Conservation (phyloP, 78 protist species). For the Dictyostelium firmibasis region DNA sequence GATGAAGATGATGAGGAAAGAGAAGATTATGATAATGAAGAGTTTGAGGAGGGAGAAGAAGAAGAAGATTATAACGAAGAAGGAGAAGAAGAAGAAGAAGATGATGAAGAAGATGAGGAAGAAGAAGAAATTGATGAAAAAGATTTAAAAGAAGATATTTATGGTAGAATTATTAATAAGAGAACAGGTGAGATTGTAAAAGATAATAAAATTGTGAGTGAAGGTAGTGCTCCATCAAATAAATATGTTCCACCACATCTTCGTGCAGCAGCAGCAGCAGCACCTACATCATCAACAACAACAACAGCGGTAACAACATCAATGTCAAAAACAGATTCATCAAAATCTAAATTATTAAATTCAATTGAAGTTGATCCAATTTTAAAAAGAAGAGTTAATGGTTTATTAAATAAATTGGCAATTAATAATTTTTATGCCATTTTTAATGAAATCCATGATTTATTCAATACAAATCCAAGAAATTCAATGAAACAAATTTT, state of each 20-base stretch:
- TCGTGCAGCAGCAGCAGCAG: not conserved
- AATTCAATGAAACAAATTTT: constrained; percentile 30
- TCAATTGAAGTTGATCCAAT: not conserved
- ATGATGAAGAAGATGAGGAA: not conserved
- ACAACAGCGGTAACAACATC: not conserved
- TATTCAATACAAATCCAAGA: constrained; percentile 64
- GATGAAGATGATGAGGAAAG: not conserved
- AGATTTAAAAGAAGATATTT: constrained; percentile 55
- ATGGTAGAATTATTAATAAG: constrained; percentile 69
- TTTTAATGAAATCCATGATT: constrained; percentile 18
- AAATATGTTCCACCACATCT: constrained; percentile 74
- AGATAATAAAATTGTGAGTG: constrained; percentile 51
- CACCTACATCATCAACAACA: not conserved
- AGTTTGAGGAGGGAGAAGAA: not conserved
- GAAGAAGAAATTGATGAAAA: not conserved
- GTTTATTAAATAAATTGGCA: constrained; percentile 61
- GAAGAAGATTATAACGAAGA: not conserved
- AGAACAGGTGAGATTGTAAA: constrained; percentile 66
- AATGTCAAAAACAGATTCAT: not conserved
- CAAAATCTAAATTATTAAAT: not conserved
- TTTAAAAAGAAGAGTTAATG: constrained; percentile 45
- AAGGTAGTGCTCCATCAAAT: constrained; percentile 17
- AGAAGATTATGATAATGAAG: not conserved
- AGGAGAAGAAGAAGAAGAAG: constrained; percentile 26
- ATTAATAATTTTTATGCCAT: constrained; percentile 52